phyloP scores from a whole-genome alignment of 75 land plant species.

The Sequoiadendron giganteum region DNA sequence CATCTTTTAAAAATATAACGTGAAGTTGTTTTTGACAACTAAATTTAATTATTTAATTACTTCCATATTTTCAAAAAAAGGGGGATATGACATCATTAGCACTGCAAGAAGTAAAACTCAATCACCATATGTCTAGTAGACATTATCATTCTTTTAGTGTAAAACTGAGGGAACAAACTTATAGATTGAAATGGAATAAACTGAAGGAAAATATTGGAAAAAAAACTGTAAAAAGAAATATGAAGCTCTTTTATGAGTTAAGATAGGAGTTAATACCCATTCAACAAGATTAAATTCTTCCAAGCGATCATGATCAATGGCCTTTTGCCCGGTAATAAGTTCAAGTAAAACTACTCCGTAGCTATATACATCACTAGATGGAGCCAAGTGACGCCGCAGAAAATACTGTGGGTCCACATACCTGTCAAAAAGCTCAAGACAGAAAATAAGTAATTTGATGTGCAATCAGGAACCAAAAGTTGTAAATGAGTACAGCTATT shows the following conservation, averaged over 20 bases:
- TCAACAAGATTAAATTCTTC: constrained; percentile 43
- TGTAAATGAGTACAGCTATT: not conserved
- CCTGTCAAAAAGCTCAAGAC: constrained; percentile 15
- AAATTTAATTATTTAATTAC: too few relatives aligned
- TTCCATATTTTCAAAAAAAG: too few relatives aligned
- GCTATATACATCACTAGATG: constrained; percentile 53
- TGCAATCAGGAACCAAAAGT: not conserved
- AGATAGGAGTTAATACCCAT: constrained; percentile 26
- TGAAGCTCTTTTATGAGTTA: not conserved
- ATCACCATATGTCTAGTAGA: not conserved
- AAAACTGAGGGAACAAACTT: not conserved
- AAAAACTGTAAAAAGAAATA: not conserved
- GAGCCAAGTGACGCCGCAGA: constrained; percentile 36
- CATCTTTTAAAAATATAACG: too few relatives aligned
- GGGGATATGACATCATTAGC: not conserved
- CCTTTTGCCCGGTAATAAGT: constrained; percentile 41
- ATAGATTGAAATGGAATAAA: not conserved
- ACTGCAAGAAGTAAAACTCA: not conserved
- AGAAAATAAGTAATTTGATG: not conserved
- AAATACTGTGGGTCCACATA: constrained; percentile 48
- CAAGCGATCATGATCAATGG: constrained; percentile 27
- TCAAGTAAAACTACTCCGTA: constrained; percentile 42
- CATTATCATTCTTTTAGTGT: not conserved
- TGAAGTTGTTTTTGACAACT: too few relatives aligned
- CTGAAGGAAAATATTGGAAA: not conserved